Base-by-base conservation (phyloP, 2,329 filamentous ascomycete species). In the Allantophomopsis cytisporea region DNA sequence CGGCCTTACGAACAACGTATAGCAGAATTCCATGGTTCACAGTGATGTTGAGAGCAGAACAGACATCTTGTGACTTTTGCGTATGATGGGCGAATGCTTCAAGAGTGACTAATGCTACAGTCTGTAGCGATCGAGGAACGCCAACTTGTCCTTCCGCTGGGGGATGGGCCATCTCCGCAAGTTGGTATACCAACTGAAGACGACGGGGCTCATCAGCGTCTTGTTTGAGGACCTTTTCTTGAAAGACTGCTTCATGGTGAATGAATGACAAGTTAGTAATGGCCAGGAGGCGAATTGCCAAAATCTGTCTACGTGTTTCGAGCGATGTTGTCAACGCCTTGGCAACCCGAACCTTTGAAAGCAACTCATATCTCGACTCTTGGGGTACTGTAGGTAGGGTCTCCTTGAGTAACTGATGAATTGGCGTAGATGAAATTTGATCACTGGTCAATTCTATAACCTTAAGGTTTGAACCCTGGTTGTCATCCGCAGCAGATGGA, bases 21-120 rank as follows among this genome's bases (percentile, higher is more conserved):
- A 96, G 81, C 35, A 99, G 69, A 21, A 96, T 82, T 12, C 91
- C 93, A 51, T 98, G 93, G 51, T 94, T 96, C 31, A 96, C 89
- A 50, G 89, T 94, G 39, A 93, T 85, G 52, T 87, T 94, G 33
- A 99, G 66, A n/a, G 91, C 87, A 33, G 85, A 79, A 46, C 87
- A 79, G 17, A 98, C 81, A 56, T 98, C 91, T 28, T 76, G 66
- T 21, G 80, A 74, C 53, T 86, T 88, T 41, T 71, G 65, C 83
- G 80, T 55, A 85, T 85, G 54, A 77, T 82, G 6, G n/a, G 84
- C 77, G 41, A 98, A 69, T n/a, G 85, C 83, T 55, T 95, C 87
- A 38, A 99, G 67, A 1, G 89, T 73, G 38, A 76, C 73, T 39
- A 98, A 67, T 7, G 86, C 83, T 43, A 88, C 76, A 2, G 85